phyloP scores from a whole-genome alignment of 108 stramenopile species.

The Cyclotella atomus region DNA sequence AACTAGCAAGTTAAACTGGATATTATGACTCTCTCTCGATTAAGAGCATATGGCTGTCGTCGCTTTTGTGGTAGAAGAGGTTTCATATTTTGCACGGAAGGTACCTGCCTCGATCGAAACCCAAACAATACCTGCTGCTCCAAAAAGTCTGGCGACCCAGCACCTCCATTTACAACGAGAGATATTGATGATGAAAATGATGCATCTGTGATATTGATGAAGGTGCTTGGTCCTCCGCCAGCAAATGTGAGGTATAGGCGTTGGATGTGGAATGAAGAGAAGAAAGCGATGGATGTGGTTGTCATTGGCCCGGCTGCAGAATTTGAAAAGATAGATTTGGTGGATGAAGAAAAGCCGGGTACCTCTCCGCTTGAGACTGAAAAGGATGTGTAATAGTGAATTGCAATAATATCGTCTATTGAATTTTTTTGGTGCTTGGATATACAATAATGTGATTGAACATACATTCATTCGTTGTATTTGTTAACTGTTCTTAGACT shows the following conservation, averaged over 20 bases:
- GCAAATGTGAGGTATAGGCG: slow-evolving; percentile 50
- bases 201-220: slow-evolving; percentile 43
- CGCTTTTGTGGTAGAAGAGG: slow-evolving; percentile 59
- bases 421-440: too few species aligned
- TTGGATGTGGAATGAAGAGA: slow-evolving; percentile 52
- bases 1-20: not conserved
- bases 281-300: slow-evolving; percentile 13
- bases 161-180: slow-evolving; percentile 43
- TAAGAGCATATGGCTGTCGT: slow-evolving; percentile 41
- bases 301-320: slow-evolving; percentile 1
- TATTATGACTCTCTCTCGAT: not conserved
- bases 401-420: too few species aligned
- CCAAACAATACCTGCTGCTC: slow-evolving; percentile 22
- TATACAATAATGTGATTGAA: too few species aligned
- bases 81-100: slow-evolving; percentile 58
- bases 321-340: too few species aligned
- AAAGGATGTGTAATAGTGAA: not conserved
- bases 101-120: slow-evolving; percentile 26
- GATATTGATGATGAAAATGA: slow-evolving; percentile 64
- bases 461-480: too few species aligned
- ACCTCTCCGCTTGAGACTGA: not conserved
- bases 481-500: too few species aligned
- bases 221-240: slow-evolving; percentile 54
- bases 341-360: not conserved
- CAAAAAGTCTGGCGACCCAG: slow-evolving; percentile 50